Evolutionary conservation across 2,329 filamentous ascomycete genomes (phyloP).

Genomic region (Cytospora chrysosperma): DNA sequence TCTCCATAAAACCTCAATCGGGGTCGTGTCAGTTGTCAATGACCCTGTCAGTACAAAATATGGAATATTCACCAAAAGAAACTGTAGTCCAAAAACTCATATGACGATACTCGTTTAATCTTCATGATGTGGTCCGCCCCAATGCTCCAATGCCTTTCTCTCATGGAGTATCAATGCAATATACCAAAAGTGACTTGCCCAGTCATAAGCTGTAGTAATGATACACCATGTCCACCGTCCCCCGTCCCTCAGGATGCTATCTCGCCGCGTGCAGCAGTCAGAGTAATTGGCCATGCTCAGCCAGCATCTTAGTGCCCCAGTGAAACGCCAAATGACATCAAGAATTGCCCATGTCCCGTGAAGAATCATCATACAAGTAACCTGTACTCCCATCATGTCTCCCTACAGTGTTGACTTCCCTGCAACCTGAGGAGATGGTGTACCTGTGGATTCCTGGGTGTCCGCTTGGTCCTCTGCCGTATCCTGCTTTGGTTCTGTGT

Average conservation of each 20-base stretch:
- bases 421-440: neutral
- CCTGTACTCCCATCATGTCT: neutral
- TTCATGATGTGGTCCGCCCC: neutral
- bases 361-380: neutral
- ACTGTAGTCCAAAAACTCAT: neutral
- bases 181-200: neutral
- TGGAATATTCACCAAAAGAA: too few relatives aligned
- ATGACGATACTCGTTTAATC: neutral
- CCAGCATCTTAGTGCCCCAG: neutral
- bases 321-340: conserved; percentile 18
- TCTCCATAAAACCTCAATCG: too few relatives aligned
- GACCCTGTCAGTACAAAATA: too few relatives aligned
- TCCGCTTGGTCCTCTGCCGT: neutral
- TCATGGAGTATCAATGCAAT: neutral
- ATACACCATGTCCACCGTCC: neutral
- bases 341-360: neutral
- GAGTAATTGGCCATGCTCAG: neutral
- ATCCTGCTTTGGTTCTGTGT: neutral
- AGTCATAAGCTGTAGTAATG: neutral
- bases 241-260: neutral
- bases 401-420: conserved; percentile 9
- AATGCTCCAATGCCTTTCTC: neutral
- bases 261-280: neutral
- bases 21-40: too few relatives aligned
- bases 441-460: neutral